A percentile compares a stretch with the other conserved stretches of the same genome.
Conservation (phyloP, 805 yeast species). For the Isabelozyma rhagii region DNA sequence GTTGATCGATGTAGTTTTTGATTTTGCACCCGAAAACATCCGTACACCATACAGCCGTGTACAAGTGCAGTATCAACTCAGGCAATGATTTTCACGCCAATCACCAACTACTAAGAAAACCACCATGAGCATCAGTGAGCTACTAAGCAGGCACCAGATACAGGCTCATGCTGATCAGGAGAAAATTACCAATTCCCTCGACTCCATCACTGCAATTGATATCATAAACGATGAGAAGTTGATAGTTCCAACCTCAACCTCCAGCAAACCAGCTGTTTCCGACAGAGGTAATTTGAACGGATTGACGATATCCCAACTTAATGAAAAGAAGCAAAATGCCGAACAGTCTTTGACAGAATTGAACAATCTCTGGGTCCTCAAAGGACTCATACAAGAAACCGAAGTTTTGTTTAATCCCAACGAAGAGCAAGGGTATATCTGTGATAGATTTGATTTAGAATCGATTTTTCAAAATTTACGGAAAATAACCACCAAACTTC, state of each 20-base stretch:
- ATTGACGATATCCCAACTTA: slow-evolving; percentile 9
- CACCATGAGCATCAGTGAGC: not conserved
- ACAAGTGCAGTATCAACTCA: no score
- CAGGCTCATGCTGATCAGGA: no score
- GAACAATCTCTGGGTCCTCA: slow-evolving; percentile 24
- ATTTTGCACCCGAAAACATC: no score
- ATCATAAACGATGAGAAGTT: slow-evolving; percentile 16
- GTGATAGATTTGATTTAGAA: slow-evolving; percentile 16
- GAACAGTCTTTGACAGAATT: slow-evolving; percentile 9
- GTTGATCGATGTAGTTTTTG: no score
- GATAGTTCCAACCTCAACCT: slow-evolving; percentile 1
- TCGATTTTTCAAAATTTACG: slow-evolving; percentile 13
- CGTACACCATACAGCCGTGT: no score
- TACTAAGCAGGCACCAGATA: not conserved
- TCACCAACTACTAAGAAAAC: not conserved
- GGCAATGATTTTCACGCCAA: not conserved
- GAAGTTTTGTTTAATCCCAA: slow-evolving; percentile 10
- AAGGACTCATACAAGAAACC: slow-evolving; percentile 22
- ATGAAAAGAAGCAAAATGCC: slow-evolving; percentile 8
- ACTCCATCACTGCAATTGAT: slow-evolving; percentile 8
- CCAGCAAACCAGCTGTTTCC: slow-evolving; percentile 1
- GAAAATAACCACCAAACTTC: slow-evolving; percentile 13
- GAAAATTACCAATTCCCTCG: slow-evolving; percentile 3
- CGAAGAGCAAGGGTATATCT: slow-evolving; percentile 2
- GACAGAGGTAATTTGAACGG: not conserved